Evolutionary conservation across 2,329 filamentous ascomycete genomes (phyloP), one percentile per base, ranked within the genome.

Genomic region (Alternaria ventricosa): DNA sequence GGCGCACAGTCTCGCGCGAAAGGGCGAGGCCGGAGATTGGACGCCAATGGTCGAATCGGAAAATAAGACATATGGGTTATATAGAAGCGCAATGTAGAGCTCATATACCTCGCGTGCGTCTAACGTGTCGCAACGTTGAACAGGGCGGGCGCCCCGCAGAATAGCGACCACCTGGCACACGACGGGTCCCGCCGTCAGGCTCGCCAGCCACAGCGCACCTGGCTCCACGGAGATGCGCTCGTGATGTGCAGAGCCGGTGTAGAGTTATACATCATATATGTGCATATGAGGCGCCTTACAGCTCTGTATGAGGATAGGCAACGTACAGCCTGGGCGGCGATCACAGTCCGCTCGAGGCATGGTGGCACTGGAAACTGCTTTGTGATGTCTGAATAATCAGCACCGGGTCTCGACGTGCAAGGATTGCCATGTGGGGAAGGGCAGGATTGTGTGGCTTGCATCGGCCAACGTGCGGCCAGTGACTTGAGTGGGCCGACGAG

Each of bases 311-410:
- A 51, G 45, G 49, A 53, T 53, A 25, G 49, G 28, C 49, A 53
- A 2, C 30, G 28, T 33, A 53, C 15, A 41, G 30, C 28, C 30
- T 23, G 20, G 22, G 25, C 36, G 33, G 12, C 53, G 36, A 55
- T 41, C 53, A 44, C 11, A 3, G 22, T 44, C 27, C 9, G 43
- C 43, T 36, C 18, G 28, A 33, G 30, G 49, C 49, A 10, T 53
- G 28, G 28, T 23, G 28, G 49, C 30, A 36, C 3, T 15, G 49
- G 18, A 30, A n/a, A 44, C 28, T 73, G 75, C 72, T 78, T 77
- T 69, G 75, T 77, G 68, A 73, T 74, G 72, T 61, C 74, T 78
- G 70, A 76, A 61, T 76, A 76, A 77, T 76, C 47, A 60, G 25
- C 33, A 11, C 30, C 25, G 20, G 66, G 66, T 65, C 69, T 57